These are phyloP conservation scores for Termitomyces sp. DNA, from an alignment of 768 basidiomycete species.

Conservation along the genomic window DNA sequence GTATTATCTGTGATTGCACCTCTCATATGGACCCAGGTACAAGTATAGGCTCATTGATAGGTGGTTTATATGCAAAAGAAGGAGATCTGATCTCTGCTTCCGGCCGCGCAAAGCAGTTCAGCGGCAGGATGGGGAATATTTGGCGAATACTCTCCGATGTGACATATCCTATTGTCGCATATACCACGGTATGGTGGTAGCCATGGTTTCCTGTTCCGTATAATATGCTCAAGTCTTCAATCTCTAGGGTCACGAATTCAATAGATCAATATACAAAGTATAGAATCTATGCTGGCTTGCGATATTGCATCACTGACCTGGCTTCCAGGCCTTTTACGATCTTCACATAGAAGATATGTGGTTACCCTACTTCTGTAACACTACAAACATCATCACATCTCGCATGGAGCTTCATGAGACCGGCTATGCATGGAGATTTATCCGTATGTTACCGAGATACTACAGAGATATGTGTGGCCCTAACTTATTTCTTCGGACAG, in stretches of 20 bases:
- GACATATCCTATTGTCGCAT: constrained; percentile 87
- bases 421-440: constrained; percentile 97
- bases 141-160: constrained; percentile 94
- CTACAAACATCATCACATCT: constrained; percentile 94
- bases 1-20: neutral
- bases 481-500: constrained; percentile 26
- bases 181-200: constrained; percentile 58
- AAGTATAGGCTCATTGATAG: constrained; percentile 89
- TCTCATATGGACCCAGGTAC: constrained; percentile 44
- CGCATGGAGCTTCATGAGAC: constrained; percentile 97
- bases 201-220: neutral
- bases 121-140: constrained; percentile 86
- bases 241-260: constrained; percentile 85
- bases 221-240: constrained; percentile 4
- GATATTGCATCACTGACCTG: neutral
- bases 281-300: neutral
- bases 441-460: constrained; percentile 42
- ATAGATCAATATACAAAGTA: constrained; percentile 91
- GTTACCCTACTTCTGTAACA: constrained; percentile 97
- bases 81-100: constrained; percentile 83
- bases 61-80: constrained; percentile 92
- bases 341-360: constrained; percentile 98
- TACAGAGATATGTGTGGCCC: neutral
- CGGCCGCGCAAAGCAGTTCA: constrained; percentile 88
- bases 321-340: constrained; percentile 75